phyloP scores from a whole-genome alignment of 2,329 filamentous ascomycete genomes.

The Alternaria triticina region DNA sequence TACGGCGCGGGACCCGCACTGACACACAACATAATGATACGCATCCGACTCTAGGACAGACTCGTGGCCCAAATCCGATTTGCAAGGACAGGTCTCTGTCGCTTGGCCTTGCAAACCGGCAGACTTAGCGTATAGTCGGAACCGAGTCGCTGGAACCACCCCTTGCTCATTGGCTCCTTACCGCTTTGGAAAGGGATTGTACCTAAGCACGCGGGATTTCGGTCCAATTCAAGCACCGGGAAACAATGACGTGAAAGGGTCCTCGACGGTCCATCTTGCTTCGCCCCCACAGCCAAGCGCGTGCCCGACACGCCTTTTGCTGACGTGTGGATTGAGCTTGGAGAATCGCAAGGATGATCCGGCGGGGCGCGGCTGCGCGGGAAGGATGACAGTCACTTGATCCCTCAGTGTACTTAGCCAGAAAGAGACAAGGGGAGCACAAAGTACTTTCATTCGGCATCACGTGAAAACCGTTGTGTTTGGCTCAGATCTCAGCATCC shows the following conservation, averaged over 20 bases:
- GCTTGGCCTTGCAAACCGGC: background rate
- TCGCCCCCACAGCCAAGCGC: constrained; percentile 37
- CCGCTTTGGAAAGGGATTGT: background rate
- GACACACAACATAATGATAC: background rate
- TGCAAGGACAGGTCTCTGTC: background rate
- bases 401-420: constrained; percentile 13
- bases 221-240: constrained; percentile 7
- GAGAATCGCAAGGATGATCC: constrained; percentile 27
- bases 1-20: background rate
- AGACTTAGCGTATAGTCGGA: constrained; percentile 5
- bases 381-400: constrained; percentile 43
- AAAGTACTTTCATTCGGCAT: background rate
- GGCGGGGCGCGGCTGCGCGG: constrained; percentile 37
- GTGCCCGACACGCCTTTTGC: constrained; percentile 27
- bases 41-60: background rate
- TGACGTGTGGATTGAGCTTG: constrained; percentile 26
- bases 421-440: constrained; percentile 3
- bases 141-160: background rate
- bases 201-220: constrained; percentile 2
- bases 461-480: constrained; percentile 3
- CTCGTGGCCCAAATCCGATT: background rate
- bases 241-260: background rate
- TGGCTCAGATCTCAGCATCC: background rate
- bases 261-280: constrained; percentile 9
- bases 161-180: background rate